Percentiles rank a stretch among this genome's conserved stretches.
phyloP scores from a whole-genome alignment of 306 rosid genomes.

The Hippophae gyantsensis region DNA sequence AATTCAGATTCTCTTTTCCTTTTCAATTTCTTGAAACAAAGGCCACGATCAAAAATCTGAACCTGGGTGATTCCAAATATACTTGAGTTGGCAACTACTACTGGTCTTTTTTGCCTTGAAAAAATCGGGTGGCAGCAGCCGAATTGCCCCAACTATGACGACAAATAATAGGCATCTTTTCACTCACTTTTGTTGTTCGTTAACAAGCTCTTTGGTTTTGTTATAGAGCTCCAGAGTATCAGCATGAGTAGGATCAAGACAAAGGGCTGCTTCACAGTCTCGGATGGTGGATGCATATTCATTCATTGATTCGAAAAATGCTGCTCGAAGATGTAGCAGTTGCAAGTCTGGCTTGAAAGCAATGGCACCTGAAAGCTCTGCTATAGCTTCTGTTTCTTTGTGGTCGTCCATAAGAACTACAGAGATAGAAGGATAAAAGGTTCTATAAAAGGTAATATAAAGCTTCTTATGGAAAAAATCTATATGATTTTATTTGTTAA shows the following conservation, averaged over 20 bases:
- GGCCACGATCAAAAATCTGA: constrained; percentile 19
- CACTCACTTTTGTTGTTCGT: constrained; percentile 34
- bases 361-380: constrained; percentile 65
- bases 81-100: constrained; percentile 15
- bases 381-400: constrained; percentile 74
- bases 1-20: constrained; percentile 25
- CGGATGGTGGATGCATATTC: constrained; percentile 44
- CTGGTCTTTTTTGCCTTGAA: constrained; percentile 11
- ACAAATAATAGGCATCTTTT: constrained; percentile 15
- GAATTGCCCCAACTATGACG: constrained; percentile 22
- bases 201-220: constrained; percentile 36
- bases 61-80: constrained; percentile 18
- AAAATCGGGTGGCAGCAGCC: constrained; percentile 21
- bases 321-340: constrained; percentile 83
- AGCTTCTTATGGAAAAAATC: neutral
- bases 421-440: constrained; percentile 15
- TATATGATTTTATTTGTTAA: too few species aligned
- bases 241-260: constrained; percentile 59
- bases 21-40: constrained; percentile 12
- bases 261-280: constrained; percentile 83
- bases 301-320: constrained; percentile 64
- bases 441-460: neutral
- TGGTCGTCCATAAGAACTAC: constrained; percentile 94
- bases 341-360: constrained; percentile 70
- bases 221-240: constrained; percentile 57